These are phyloP conservation scores for Pseudomassariella vexata DNA, from an alignment of 2,329 filamentous ascomycete genomes.

Conservation along the genomic window DNA sequence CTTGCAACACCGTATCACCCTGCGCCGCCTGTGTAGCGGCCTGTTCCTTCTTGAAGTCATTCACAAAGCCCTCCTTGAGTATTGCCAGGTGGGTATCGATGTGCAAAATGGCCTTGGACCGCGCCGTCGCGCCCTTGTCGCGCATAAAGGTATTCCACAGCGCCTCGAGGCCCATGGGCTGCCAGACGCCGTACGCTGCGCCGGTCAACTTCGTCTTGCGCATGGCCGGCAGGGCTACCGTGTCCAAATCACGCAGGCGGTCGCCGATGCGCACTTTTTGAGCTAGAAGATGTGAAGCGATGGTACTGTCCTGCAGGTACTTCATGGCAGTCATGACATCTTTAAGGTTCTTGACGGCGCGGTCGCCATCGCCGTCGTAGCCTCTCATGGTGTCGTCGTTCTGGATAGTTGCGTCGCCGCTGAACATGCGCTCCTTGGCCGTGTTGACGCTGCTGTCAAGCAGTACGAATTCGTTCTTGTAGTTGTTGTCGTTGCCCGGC, in stretches of 20 bases:
- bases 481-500: neutral
- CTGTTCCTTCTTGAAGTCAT: neutral
- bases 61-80: neutral
- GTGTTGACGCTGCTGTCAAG: neutral
- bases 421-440: neutral
- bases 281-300: neutral
- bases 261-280: neutral
- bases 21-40: neutral
- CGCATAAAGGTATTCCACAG: neutral
- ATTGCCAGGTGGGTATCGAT: neutral
- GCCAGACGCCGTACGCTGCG: too few species aligned
- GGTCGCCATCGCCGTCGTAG: neutral
- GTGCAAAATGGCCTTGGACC: neutral
- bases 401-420: neutral
- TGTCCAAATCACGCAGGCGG: neutral
- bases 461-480: neutral
- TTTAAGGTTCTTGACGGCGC: neutral
- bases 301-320: conserved; percentile 1
- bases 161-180: neutral
- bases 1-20: neutral
- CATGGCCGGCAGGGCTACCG: neutral
- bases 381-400: neutral
- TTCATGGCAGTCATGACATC: neutral
- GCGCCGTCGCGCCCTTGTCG: neutral
- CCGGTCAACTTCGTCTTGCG: neutral